Base-by-base conservation (phyloP, 2,329 filamentous ascomycete species). In the Fusarium heterosporum region DNA sequence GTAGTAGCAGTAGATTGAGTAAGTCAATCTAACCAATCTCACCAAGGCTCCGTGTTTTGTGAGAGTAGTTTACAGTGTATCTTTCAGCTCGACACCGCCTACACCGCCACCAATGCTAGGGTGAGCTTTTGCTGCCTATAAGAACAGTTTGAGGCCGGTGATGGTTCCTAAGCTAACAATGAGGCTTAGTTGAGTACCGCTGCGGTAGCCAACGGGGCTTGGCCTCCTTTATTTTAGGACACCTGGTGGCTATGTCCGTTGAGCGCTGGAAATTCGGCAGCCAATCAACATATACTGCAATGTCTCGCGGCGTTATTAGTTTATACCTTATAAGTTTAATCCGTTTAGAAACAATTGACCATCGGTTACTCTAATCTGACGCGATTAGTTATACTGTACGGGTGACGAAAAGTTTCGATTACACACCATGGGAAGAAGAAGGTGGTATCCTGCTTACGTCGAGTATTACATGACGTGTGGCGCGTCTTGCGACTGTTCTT, bases 31-130 rank as follows among this genome's bases (percentile, higher is more conserved):
- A 22, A 22, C 22, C 22, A 22, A 22, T 22, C 6, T 22, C 22
- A 22, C 22, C 6, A 22, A 22, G 22, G 22, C 22, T 22, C 22
- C 22, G 22, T 22, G 22, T 22, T 22, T 22, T 22, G 22, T 22
- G 22, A 22, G 22, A 22, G 22, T 22, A 22, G 22, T 22, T 22
- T 22, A 6, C 22, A 22, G 22, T 22, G 22, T 22, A 22, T 22
- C 22, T 22, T 22, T 22, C 22, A 22, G 22, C 22, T 22, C 22
- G 22, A 22, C 22, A 22, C 39, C 19, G 28, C 4, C 16, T 54
- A 49, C 50, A 51, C 45, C 46, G 50, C 59, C 59, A 52, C 60
- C 19, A 28, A 58, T 32, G 30, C 39, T 25, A 22, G n/a, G 17
- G 57, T 58, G 28, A 22, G 22, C 22, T 22, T 22, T 4, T 22